These are phyloP conservation scores for Aureobasidium sp. DNA, from an alignment of 2,329 filamentous ascomycete genomes.

Conservation along the genomic window DNA sequence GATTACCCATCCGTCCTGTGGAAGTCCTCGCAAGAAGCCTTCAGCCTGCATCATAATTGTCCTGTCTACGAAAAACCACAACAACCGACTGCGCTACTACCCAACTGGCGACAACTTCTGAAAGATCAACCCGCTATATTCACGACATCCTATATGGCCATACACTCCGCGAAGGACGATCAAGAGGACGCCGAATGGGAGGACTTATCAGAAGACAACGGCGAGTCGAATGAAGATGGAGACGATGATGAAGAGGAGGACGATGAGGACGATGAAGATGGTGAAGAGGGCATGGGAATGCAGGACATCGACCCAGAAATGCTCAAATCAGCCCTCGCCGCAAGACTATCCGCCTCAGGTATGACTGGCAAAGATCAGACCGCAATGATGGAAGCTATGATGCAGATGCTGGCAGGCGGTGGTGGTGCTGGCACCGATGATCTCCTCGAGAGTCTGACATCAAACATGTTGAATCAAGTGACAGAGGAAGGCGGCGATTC, in stretches of 20 bases:
- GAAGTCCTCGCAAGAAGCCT: background rate
- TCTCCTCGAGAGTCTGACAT: constrained; percentile 34
- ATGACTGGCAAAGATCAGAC: constrained; percentile 33
- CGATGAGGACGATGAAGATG: constrained; percentile 14
- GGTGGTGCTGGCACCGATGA: constrained; percentile 29
- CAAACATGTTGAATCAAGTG: constrained; percentile 30
- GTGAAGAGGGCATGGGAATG: constrained; percentile 16
- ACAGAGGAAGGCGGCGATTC: constrained; percentile 19
- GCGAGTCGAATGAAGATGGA: constrained; percentile 11
- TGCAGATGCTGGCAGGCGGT: constrained; percentile 36
- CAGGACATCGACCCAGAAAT: constrained; percentile 29
- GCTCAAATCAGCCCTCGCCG: constrained; percentile 25
- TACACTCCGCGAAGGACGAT: constrained; percentile 6
- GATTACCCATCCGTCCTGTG: constrained; percentile 6
- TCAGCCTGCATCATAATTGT: constrained; percentile 11
- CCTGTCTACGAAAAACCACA: constrained; percentile 13
- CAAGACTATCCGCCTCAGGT: constrained; percentile 23
- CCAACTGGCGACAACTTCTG: constrained; percentile 36
- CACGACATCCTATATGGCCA: background rate
- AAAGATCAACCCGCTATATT: constrained; percentile 18
- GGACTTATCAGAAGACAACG: constrained; percentile 2
- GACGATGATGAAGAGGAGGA: constrained; percentile 16
- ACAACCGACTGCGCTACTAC: constrained; percentile 31
- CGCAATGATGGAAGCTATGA: constrained; percentile 33
- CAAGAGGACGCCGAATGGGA: constrained; percentile 2